phyloP scores from a whole-genome alignment of 768 basidiomycete species.

The Tulasnella sp. region DNA sequence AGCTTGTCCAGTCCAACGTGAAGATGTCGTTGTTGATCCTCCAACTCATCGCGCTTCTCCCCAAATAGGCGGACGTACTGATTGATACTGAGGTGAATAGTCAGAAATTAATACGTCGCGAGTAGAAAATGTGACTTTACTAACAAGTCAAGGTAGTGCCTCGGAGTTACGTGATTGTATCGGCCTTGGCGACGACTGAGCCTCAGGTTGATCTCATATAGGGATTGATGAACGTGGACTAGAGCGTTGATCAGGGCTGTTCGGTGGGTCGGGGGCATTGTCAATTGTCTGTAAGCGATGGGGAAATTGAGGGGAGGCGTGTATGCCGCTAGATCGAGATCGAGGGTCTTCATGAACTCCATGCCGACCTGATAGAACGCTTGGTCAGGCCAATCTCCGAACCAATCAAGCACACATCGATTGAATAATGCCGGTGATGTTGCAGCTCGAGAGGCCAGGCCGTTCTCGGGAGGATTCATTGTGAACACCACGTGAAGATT shows the following conservation, averaged over 20 bases:
- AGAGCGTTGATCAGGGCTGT: constrained; percentile 87
- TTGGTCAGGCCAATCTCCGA: constrained; percentile 98
- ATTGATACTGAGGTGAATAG: constrained; percentile 56
- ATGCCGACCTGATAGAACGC: constrained; percentile 96
- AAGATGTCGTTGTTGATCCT: constrained; percentile 96
- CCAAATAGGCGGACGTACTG: constrained; percentile 92
- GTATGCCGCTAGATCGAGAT: constrained; percentile 81
- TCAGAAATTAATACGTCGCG: constrained; percentile 15
- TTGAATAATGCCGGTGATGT: constrained; percentile 98
- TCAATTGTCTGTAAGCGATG: constrained; percentile 71
- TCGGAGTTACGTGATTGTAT: constrained; percentile 92
- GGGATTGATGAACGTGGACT: constrained; percentile 80
- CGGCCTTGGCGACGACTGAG: constrained; percentile 89
- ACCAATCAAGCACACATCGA: constrained; percentile 98
- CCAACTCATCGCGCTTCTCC: constrained; percentile 93
- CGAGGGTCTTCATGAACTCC: constrained; percentile 91
- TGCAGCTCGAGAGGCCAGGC: constrained; percentile 88
- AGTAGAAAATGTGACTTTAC: constrained; percentile 27
- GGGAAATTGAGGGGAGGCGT: constrained; percentile 76
- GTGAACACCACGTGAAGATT: constrained; percentile 99
- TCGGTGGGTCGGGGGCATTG: constrained; percentile 81
- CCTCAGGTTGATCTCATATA: constrained; percentile 81
- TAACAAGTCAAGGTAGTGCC: constrained; percentile 98
- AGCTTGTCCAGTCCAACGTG: constrained; percentile 98
- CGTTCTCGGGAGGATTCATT: constrained; percentile 97